Evolutionary conservation across 2,329 filamentous ascomycete genomes (phyloP), one percentile per base, ranked within the genome.

Genomic region (Sclerotinia subarctica): DNA sequence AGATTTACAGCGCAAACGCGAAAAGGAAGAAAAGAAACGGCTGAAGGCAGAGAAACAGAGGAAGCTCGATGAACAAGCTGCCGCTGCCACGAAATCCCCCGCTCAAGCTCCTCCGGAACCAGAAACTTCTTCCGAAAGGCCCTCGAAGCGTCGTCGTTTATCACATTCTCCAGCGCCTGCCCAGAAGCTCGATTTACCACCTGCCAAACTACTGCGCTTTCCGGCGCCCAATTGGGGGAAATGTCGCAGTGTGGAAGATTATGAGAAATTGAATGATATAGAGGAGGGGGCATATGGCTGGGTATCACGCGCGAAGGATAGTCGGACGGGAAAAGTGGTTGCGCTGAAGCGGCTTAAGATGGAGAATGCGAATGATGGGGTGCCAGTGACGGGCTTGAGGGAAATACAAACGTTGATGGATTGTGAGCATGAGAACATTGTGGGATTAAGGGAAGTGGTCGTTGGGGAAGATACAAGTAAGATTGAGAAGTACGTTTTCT

Each of bases 241-340:
- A 68, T 91, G 90, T 76, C 85, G 91, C 69, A 91, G 91, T 77
- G 90, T 96, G 35, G 90, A 94, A 76, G 90, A 92, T 76, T 99
- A 94, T 80, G 92, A 97, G 75, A 91, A 92, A 73, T 83, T 99
- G 68, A 99, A 99, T 79, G 91, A 95, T 77, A 99, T 99, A 75
- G 95, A 98, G 79, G 95, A 99, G 81, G 95, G 95, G 47, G 93
- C 93, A 11, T 99, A 99, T 79, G 95, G 95, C 57, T 94, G 90
- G 86, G 95, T 99, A 5, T 94, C 94, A 66, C 86, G 95, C 68
- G 95, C 93, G 17, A 89, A 85, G 70, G 90, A 96, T 74, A 82
- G 85, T 44, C 81, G 83, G 5, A 94, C 91, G 0, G 91, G 91
- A 46, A 86, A 90, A 68, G 85, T 99, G 8, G 94, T 98, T 26